Base-by-base conservation (phyloP, 106 monocot genomes). In the Acanthochlamys bracteata region DNA sequence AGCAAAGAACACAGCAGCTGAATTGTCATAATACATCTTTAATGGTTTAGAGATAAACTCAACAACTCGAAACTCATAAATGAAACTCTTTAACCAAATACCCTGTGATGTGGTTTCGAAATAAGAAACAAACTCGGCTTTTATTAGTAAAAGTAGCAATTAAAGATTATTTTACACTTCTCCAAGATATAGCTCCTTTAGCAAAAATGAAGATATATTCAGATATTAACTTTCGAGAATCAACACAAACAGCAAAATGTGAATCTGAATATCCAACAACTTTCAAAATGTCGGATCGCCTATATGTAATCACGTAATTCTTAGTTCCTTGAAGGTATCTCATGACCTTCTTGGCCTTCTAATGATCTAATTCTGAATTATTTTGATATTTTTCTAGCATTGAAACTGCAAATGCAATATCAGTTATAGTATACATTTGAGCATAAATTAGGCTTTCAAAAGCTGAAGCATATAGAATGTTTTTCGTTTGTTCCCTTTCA, bases 11-110 rank as follows among this genome's bases (percentile, higher is more conserved):
- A 69, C 43, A 10, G 24, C 42, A 42, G 58, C 42, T 41, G 20
- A 19, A 58, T 69, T 69, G 41, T 69, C 68, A 69, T 57, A 69
- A 43, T 58, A 58, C 3, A 69, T 69, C 42, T 20, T 69, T 15
- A 69, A 0, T 43, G 43, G 68, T 20, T 21, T 41, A 4, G 1
- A 4, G 20, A 62, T 59, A 17, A 3, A 25, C 24, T 59, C 25
- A 20, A 59, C n/a, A 10, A 59, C 27, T 24, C 26, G 7, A 59
- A 59, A 7, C 12, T 25, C 25, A 25, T 10, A 13, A 17, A 59
- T 59, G 14, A 59, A 25, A 24, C 26, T 59, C 25, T 25, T 59
- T 14, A 59, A 14, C 59, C 22, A 59, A 59, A 59, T 59, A 59
- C 25, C 59, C 59, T 59, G 59, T 24, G 24, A 59, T 25, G 59